Evolutionary conservation across 768 basidiomycete species (phyloP).

Genomic region (Paxillus ammoniavirescens): DNA sequence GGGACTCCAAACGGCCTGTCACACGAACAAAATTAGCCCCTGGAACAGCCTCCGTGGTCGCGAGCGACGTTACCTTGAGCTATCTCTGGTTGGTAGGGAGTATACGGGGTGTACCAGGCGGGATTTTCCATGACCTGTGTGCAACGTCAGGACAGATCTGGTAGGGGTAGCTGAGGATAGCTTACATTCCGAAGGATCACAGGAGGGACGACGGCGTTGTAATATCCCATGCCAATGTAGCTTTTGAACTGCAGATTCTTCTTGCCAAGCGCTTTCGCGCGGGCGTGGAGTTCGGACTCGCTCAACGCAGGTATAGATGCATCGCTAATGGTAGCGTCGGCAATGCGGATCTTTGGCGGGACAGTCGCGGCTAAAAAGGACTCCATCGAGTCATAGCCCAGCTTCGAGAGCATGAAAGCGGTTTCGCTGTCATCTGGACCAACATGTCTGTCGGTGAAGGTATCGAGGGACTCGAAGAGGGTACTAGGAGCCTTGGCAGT

Average conservation of each 20-base stretch:
- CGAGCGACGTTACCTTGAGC: constrained; percentile 71
- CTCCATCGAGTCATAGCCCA: constrained; percentile 89
- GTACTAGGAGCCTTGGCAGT: constrained; percentile 58
- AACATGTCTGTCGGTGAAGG: constrained; percentile 87
- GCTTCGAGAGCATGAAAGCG: constrained; percentile 71
- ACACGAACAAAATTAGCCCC: constrained; percentile 11
- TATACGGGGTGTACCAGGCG: constrained; percentile 97
- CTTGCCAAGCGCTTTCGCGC: constrained; percentile 74
- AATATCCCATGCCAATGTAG: constrained; percentile 99
- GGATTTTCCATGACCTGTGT: constrained; percentile 87
- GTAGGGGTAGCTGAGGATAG: constrained; percentile 7
- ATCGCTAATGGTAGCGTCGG: constrained; percentile 58
- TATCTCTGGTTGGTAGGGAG: constrained; percentile 96
- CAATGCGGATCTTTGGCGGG: constrained; percentile 75
- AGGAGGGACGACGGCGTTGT: constrained; percentile 91
- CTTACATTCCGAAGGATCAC: constrained; percentile 89
- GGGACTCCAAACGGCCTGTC: constrained; percentile 88
- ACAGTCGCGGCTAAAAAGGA: constrained; percentile 83
- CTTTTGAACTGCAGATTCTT: constrained; percentile 84
- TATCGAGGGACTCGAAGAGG: constrained; percentile 85
- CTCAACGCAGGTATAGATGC: constrained; percentile 72
- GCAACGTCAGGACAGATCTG: constrained; percentile 3
- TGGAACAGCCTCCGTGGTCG: neutral
- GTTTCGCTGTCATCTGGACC: constrained; percentile 87
- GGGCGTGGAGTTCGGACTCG: constrained; percentile 77